Conservation (phyloP, 768 basidiomycete species). For the Agaricus sinodeliciosus region DNA sequence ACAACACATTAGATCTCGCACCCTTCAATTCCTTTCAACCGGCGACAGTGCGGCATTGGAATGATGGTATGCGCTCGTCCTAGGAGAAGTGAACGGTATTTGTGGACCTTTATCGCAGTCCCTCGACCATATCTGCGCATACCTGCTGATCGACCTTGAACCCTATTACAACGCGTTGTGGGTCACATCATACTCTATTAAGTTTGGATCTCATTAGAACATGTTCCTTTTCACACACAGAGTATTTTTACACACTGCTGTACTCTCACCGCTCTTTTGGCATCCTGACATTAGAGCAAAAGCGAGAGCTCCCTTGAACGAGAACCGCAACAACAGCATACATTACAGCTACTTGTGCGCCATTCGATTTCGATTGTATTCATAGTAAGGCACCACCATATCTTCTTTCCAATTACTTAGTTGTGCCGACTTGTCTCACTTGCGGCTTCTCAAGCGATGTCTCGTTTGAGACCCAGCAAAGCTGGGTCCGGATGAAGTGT, state of each 20-base stretch:
- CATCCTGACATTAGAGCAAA: conserved; percentile 1
- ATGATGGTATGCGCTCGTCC: background rate
- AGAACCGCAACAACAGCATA: background rate
- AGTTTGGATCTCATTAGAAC: background rate
- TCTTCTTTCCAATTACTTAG: no score
- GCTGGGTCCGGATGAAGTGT: no score
- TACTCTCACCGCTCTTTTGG: background rate
- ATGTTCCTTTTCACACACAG: conserved; percentile 1
- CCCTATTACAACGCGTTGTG: background rate
- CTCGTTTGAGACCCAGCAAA: no score
- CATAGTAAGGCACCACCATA: no score
- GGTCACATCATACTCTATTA: conserved; percentile 5
- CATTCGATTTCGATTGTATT: background rate
- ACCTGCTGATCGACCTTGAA: background rate
- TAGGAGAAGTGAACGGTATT: background rate
- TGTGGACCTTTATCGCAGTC: background rate
- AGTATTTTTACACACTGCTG: background rate
- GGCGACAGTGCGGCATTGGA: conserved; percentile 3
- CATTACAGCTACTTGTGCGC: background rate
- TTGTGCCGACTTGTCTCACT: no score
- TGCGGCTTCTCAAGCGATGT: no score
- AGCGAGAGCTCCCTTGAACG: no score
- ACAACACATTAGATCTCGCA: background rate
- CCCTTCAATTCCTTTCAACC: background rate
- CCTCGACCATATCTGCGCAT: background rate